phyloP scores from a whole-genome alignment of 2,329 filamentous ascomycete species.

The Trichoderma sp. region DNA sequence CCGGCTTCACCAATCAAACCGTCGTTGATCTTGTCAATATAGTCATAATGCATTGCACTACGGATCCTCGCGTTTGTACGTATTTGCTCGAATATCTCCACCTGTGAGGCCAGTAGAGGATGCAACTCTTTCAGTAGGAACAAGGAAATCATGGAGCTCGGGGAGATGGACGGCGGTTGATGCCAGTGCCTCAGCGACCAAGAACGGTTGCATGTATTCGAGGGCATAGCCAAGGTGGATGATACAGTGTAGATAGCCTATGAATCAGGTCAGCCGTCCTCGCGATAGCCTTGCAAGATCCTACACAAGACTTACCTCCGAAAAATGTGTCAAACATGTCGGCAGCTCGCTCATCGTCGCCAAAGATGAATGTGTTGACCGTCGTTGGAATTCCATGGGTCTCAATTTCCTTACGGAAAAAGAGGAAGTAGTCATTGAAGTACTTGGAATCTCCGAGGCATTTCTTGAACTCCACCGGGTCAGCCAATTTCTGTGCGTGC shows the following conservation, averaged over 20 bases:
- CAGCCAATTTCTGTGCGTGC: background rate
- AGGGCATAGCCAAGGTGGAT: background rate
- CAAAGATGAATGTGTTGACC: background rate
- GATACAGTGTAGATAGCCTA: background rate
- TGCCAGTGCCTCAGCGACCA: background rate
- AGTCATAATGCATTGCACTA: background rate
- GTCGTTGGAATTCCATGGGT: background rate
- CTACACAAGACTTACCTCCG: background rate
- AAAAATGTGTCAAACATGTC: background rate
- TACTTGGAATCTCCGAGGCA: background rate
- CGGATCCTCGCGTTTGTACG: background rate
- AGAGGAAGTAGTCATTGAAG: background rate
- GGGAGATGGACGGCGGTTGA: background rate
- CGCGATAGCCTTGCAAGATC: background rate
- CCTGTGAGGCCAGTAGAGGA: background rate
- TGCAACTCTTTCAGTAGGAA: background rate
- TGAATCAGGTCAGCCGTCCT: background rate
- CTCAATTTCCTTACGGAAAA: background rate
- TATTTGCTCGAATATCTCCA: background rate
- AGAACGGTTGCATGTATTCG: background rate
- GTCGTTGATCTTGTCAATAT: background rate
- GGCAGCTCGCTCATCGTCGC: background rate
- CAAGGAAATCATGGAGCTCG: background rate
- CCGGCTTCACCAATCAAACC: background rate
- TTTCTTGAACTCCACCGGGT: background rate